These are phyloP conservation scores for Zygosaccharomyces pseudobailii DNA, from an alignment of 1,139 yeast genomes.

Conservation along the genomic window DNA sequence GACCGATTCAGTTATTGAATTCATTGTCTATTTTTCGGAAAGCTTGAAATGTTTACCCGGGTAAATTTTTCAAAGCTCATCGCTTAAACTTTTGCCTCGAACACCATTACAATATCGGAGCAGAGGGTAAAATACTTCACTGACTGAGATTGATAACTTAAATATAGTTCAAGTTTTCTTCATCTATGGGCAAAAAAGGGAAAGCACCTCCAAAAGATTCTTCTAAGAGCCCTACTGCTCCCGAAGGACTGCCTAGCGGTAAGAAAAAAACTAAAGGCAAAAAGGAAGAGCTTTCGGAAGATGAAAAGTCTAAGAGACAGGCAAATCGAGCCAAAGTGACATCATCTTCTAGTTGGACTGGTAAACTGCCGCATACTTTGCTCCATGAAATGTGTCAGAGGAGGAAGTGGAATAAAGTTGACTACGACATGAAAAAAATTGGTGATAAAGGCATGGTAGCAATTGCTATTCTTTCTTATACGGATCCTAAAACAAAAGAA, in stretches of 20 bases:
- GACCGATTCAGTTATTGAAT: not conserved
- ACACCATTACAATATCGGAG: not conserved
- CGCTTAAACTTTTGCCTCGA: not conserved
- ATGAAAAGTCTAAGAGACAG: conserved; percentile 22
- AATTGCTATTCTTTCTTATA: conserved; percentile 58
- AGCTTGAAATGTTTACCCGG: not conserved
- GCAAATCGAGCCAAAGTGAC: conserved; percentile 47
- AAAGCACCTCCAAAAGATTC: conserved; percentile 8
- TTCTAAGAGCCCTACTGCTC: conserved; percentile 10
- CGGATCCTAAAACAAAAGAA: conserved; percentile 77
- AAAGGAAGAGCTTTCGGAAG: conserved; percentile 15
- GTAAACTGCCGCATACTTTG: conserved; percentile 83
- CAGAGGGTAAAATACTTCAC: not conserved
- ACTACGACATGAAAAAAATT: conserved; percentile 58
- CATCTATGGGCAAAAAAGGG: conserved; percentile 16
- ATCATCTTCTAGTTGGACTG: conserved; percentile 77
- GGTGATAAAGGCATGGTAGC: conserved; percentile 56
- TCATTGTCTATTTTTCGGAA: not conserved
- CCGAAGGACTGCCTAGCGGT: conserved; percentile 1
- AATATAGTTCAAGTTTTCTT: not conserved
- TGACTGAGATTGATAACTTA: not conserved
- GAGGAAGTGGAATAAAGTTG: conserved; percentile 84
- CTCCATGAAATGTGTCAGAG: conserved; percentile 86
- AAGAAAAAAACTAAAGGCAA: conserved; percentile 24
- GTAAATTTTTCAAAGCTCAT: not conserved